Conservation (phyloP, 2,329 filamentous ascomycete genomes). For the Incumbomyces delicatus region DNA sequence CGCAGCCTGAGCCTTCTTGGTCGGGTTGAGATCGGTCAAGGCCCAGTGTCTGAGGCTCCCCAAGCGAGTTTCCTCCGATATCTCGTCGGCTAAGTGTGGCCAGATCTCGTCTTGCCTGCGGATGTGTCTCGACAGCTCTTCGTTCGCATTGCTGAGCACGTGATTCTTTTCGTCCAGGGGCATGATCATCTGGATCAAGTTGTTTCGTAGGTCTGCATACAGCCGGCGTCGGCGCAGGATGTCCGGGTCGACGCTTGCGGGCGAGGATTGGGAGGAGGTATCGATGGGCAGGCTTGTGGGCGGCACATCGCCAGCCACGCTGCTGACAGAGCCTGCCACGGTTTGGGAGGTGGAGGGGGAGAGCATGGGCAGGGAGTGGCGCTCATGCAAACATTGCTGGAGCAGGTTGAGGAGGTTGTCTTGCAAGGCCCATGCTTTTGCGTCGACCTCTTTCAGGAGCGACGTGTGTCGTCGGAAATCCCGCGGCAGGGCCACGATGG, state of each 20-base stretch:
- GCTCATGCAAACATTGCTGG: constrained; percentile 31
- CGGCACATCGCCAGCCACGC: constrained; percentile 10
- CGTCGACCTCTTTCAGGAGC: constrained; percentile 92
- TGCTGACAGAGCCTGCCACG: constrained; percentile 9
- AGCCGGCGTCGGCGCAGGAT: constrained; percentile 47
- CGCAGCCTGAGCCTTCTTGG: constrained; percentile 40
- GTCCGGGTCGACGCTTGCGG: constrained; percentile 11
- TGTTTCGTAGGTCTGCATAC: constrained; percentile 67
- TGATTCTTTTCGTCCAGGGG: constrained; percentile 97
- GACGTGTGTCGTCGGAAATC: constrained; percentile 95
- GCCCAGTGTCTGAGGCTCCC: constrained; percentile 93
- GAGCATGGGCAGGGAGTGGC: constrained; percentile 7
- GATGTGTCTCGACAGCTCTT: constrained; percentile 77
- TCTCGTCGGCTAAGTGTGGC: constrained; percentile 75
- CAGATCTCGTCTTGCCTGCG: constrained; percentile 77
- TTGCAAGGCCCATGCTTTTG: constrained; percentile 85
- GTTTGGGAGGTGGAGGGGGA: constrained; percentile 8
- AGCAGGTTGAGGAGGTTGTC: constrained; percentile 70
- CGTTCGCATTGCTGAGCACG: constrained; percentile 84
- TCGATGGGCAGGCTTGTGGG: constrained; percentile 15
- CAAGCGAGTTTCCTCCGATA: constrained; percentile 88
- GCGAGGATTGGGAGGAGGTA: constrained; percentile 13
- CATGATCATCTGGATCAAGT: constrained; percentile 74
- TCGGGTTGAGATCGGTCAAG: constrained; percentile 72
- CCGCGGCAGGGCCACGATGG: constrained; percentile 82